Conservation (phyloP, 176 grass and related monocot genomes). For the Triticum urartu region DNA sequence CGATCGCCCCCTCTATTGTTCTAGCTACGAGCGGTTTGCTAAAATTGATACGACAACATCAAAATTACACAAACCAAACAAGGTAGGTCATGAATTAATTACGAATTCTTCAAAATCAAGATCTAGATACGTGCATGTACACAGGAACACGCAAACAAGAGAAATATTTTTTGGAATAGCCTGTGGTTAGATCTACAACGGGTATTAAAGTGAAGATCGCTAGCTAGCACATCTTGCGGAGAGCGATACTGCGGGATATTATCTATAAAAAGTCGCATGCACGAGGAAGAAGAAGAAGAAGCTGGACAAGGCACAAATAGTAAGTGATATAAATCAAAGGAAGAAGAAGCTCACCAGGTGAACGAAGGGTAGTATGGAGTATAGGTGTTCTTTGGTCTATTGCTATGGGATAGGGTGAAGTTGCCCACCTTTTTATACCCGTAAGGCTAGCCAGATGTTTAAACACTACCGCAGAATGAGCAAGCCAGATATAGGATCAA, state of each 20-base stretch:
- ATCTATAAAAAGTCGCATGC: background rate
- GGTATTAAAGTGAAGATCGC: background rate
- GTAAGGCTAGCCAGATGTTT: background rate
- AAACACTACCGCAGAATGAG: background rate
- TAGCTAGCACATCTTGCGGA: background rate
- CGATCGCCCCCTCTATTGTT: too few relatives aligned
- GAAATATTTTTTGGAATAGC: background rate
- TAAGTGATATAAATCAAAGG: background rate
- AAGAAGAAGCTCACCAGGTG: constrained; percentile 19
- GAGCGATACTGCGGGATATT: background rate
- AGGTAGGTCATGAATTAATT: background rate
- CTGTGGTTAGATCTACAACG: background rate
- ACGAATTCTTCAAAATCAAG: background rate
- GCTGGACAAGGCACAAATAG: background rate
- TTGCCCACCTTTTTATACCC: background rate
- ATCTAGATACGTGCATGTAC: background rate
- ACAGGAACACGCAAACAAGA: background rate
- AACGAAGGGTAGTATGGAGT: background rate
- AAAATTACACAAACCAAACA: background rate
- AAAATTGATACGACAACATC: background rate
- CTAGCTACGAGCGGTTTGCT: background rate
- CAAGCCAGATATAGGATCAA: background rate
- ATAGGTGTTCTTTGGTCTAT: background rate
- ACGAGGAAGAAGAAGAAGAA: background rate
- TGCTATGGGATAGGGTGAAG: background rate